Conservation (phyloP, 768 basidiomycete species). For the Brasilioporus rufonigricans region DNA sequence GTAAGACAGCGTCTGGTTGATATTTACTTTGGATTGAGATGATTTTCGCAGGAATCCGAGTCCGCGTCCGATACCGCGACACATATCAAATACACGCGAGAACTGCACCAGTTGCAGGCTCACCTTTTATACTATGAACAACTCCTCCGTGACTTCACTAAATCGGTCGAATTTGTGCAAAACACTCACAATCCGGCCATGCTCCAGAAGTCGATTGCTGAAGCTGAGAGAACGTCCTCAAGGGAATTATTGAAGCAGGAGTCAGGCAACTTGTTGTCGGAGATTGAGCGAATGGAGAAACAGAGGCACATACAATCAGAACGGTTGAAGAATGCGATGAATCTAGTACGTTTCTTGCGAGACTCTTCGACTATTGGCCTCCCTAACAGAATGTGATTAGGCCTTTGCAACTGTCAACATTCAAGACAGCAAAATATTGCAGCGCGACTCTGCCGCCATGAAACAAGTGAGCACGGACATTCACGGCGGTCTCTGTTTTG, state of each 20-base stretch:
- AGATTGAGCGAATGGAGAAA: constrained; percentile 39
- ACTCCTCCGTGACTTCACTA: too few species aligned
- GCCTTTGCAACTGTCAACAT: constrained; percentile 62
- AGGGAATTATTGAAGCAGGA: constrained; percentile 17
- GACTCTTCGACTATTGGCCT: not conserved
- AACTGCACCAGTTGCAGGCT: too few species aligned
- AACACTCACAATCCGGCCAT: too few species aligned
- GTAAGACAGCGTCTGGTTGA: constrained; percentile 25
- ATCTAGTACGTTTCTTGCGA: constrained; percentile 20
- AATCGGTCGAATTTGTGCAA: too few species aligned
- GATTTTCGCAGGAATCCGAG: constrained; percentile 39
- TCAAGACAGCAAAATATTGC: constrained; percentile 53
- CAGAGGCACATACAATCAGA: constrained; percentile 28
- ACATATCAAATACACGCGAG: constrained; percentile 36
- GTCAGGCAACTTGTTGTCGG: constrained; percentile 34
- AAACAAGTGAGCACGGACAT: constrained; percentile 24
- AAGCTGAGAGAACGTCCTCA: constrained; percentile 11
- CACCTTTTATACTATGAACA: too few species aligned
- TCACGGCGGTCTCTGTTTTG: not conserved
- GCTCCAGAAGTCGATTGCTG: too few species aligned
- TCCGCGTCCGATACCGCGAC: constrained; percentile 34
- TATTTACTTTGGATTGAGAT: not conserved
- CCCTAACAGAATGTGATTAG: constrained; percentile 28
- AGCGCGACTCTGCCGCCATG: constrained; percentile 42
- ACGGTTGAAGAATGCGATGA: constrained; percentile 33